These are phyloP conservation scores for Tuber calosporum DNA, from an alignment of 495 filamentous ascomycete genomes.

Conservation along the genomic window DNA sequence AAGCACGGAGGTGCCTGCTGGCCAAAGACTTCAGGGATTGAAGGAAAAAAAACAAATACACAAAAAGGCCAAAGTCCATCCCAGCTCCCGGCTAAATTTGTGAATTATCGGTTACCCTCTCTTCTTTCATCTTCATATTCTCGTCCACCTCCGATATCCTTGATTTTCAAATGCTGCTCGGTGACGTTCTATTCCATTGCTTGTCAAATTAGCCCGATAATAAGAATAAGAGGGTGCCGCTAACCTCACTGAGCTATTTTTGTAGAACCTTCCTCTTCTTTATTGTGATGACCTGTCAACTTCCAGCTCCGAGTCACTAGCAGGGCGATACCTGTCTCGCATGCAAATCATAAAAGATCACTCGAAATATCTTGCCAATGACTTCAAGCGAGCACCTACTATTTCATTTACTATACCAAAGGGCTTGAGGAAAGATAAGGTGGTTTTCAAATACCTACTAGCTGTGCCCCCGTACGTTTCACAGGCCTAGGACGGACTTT, in stretches of 20 bases:
- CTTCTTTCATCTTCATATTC: background rate
- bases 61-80: background rate
- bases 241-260: background rate
- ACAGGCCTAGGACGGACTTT: background rate
- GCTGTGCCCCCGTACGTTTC: background rate
- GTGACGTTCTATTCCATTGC: background rate
- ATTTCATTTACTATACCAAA: background rate
- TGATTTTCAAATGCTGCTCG: background rate
- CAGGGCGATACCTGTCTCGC: background rate
- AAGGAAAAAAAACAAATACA: background rate
- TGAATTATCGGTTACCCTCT: slow-evolving; percentile 4
- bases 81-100: background rate
- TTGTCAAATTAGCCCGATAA: background rate
- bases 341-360: background rate
- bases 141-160: background rate
- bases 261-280: background rate
- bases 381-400: background rate
- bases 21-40: background rate
- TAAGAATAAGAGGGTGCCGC: background rate
- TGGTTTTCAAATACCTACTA: background rate
- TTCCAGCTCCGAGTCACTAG: background rate
- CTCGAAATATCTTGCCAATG: background rate
- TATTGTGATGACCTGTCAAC: background rate
- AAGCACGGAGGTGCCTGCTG: background rate
- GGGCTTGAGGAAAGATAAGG: background rate